Conservation (phyloP, 2,329 filamentous ascomycete genomes). For the Aspergillus intermedius region DNA sequence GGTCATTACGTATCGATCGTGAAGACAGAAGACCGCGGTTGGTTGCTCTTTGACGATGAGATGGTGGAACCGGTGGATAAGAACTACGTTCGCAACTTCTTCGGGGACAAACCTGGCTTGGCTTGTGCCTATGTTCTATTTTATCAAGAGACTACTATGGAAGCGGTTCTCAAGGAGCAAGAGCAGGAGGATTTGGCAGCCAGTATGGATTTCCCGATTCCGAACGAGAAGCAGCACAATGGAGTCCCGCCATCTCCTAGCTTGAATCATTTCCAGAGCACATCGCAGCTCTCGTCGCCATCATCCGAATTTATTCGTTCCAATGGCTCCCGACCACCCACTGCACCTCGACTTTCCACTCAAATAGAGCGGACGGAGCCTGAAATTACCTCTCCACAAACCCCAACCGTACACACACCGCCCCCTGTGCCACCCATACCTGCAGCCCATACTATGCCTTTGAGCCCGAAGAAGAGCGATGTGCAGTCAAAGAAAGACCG, state of each 20-base stretch:
- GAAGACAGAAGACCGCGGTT: slow-evolving; percentile 92
- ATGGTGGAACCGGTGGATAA: slow-evolving; percentile 98
- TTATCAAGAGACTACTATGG: slow-evolving; percentile 81
- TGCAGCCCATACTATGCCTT: slow-evolving; percentile 24
- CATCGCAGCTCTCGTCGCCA: slow-evolving; percentile 29
- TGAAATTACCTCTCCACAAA: slow-evolving; percentile 6
- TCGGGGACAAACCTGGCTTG: slow-evolving; percentile 83
- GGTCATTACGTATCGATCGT: slow-evolving; percentile 97
- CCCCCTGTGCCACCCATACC: slow-evolving; percentile 21
- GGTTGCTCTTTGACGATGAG: slow-evolving; percentile 95
- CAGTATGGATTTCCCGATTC: slow-evolving; percentile 44
- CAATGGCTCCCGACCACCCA: slow-evolving; percentile 19
- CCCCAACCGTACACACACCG: slow-evolving; percentile 10
- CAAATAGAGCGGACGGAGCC: slow-evolving; percentile 26
- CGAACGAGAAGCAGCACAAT: slow-evolving; percentile 26
- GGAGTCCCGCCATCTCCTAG: slow-evolving; percentile 25
- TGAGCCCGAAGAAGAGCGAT: slow-evolving; percentile 55
- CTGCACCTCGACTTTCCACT: slow-evolving; percentile 44
- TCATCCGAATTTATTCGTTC: slow-evolving; percentile 25
- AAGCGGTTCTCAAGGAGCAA: slow-evolving; percentile 67
- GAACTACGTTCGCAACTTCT: slow-evolving; percentile 92
- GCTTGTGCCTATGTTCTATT: slow-evolving; percentile 96
- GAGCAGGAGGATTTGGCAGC: slow-evolving; percentile 62
- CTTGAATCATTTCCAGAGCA: slow-evolving; percentile 34
- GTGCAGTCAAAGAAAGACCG: slow-evolving; percentile 63